Evolutionary conservation across 2,329 filamentous ascomycete species (phyloP), one percentile per base, ranked within the genome.

Genomic region (Metarhizium sp.): DNA sequence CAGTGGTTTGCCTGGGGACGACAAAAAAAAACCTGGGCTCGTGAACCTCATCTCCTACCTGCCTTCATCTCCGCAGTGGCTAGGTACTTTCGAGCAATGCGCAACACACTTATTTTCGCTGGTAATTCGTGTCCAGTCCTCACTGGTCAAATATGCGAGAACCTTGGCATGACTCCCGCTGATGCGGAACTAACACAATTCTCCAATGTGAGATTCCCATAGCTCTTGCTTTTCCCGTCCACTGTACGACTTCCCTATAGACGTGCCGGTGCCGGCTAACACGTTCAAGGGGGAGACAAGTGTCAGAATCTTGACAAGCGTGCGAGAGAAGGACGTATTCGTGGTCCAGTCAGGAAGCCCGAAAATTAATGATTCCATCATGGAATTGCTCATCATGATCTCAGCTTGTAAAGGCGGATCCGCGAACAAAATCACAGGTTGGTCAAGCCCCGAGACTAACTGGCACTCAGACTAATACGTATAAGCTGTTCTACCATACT

Each of bases 301-400:
- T 66, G 84, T 87, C 64, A 80, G 82, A 65, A 86, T 87, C 67
- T 68, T 86, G 68, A 85, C 81, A 50, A 86, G 83, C 71, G 91
- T 99, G 61, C 88, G 94, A 63, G 95, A 99, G 70, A 95, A 97
- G 73, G 92, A 99, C 80, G 92, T 99, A 65, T 99, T 97, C 72
- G 92, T 99, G 69, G 88, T 99, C 58, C 94, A 99, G 77, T 97
- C 92, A 59, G 94, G 94, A 61, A 96, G 94, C 74, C 81, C 85
- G 68, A 90, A 88, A 75, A 96, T 96, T 79, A 99, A 99, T 72
- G 94, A 99, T 75, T 95, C 90, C 67, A 91, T 99, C 69, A 96
- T 99, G 91, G 94, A 99, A 79, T 81, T 99, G 68, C 82, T 99
- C 68, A 97, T 99, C 73, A 95, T 99, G 90, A 96, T 97, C 66